A percentile compares a stretch with the other conserved stretches of the same genome.
Evolutionary conservation across 352 stramenopile species (phyloP).

Genomic region (Globisporangium alternatum): DNA sequence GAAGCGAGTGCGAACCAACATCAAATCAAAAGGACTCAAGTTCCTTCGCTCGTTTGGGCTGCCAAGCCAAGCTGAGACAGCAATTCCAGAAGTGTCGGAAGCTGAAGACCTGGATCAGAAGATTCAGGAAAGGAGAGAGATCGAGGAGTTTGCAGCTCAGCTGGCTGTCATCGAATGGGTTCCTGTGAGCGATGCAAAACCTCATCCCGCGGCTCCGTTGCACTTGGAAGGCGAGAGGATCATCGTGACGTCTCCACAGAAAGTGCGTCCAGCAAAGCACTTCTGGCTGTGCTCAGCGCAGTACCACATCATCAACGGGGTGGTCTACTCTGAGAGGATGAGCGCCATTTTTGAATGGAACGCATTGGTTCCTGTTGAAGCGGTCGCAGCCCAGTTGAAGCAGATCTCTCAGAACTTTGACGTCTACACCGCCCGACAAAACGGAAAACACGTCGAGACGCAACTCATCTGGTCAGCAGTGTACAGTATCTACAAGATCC

Average conservation of each 20-base stretch:
- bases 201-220: slow-evolving; percentile 38
- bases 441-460: slow-evolving; percentile 19
- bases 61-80: slow-evolving; percentile 18
- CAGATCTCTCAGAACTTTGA: slow-evolving; percentile 43
- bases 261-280: slow-evolving; percentile 38
- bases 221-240: slow-evolving; percentile 29
- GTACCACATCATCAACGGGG: slow-evolving; percentile 54
- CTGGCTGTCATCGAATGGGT: slow-evolving; percentile 57
- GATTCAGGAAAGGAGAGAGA: slow-evolving; percentile 39
- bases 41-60: slow-evolving; percentile 46
- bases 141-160: slow-evolving; percentile 63
- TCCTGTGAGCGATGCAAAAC: slow-evolving; percentile 40
- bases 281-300: slow-evolving; percentile 63
- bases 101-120: slow-evolving; percentile 32
- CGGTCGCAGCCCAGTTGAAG: slow-evolving; percentile 50
- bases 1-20: slow-evolving; percentile 32
- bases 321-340: slow-evolving; percentile 40
- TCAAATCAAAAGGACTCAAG: slow-evolving; percentile 52
- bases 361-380: slow-evolving; percentile 28
- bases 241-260: slow-evolving; percentile 43
- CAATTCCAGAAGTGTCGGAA: slow-evolving; percentile 1
- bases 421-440: neutral
- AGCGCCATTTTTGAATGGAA: slow-evolving; percentile 47
- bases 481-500: slow-evolving; percentile 53
- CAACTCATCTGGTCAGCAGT: slow-evolving; percentile 51